phyloP scores from a whole-genome alignment of 1,139 yeast species.

The Eremothecium coryli region DNA sequence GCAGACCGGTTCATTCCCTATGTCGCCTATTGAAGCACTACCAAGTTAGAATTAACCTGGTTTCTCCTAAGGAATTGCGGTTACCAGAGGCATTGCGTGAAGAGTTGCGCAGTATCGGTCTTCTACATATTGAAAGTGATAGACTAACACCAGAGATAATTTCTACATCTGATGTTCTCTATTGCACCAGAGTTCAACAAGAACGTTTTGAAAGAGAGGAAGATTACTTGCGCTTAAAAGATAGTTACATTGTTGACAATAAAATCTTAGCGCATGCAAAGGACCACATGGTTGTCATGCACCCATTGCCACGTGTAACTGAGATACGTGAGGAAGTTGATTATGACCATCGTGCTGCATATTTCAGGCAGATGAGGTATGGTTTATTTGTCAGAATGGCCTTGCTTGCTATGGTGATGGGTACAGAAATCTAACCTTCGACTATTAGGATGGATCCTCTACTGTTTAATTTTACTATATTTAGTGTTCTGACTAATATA shows the following conservation, averaged over 20 bases:
- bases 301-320: slow-evolving; percentile 94
- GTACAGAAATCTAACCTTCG: slow-evolving; percentile 44
- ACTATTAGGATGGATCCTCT: no score
- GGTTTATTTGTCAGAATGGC: slow-evolving; percentile 99
- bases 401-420: slow-evolving; percentile 92
- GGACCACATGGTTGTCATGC: slow-evolving; percentile 98
- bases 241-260: slow-evolving; percentile 87
- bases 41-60: slow-evolving; percentile 87
- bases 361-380: slow-evolving; percentile 98
- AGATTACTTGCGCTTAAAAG: slow-evolving; percentile 83
- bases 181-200: slow-evolving; percentile 97
- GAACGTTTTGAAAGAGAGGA: slow-evolving; percentile 76
- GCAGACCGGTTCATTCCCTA: slow-evolving; percentile 97
- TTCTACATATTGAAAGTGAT: slow-evolving; percentile 65
- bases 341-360: slow-evolving; percentile 98
- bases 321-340: slow-evolving; percentile 98
- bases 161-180: slow-evolving; percentile 84
- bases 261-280: slow-evolving; percentile 84
- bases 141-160: slow-evolving; percentile 74
- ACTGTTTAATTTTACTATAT: no score
- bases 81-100: slow-evolving; percentile 67
- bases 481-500: no score
- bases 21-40: slow-evolving; percentile 85
- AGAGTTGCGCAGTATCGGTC: slow-evolving; percentile 54
- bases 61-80: slow-evolving; percentile 79